These are phyloP conservation scores for Verticillium nubilum DNA, from an alignment of 2,329 filamentous ascomycete genomes.

Conservation along the genomic window DNA sequence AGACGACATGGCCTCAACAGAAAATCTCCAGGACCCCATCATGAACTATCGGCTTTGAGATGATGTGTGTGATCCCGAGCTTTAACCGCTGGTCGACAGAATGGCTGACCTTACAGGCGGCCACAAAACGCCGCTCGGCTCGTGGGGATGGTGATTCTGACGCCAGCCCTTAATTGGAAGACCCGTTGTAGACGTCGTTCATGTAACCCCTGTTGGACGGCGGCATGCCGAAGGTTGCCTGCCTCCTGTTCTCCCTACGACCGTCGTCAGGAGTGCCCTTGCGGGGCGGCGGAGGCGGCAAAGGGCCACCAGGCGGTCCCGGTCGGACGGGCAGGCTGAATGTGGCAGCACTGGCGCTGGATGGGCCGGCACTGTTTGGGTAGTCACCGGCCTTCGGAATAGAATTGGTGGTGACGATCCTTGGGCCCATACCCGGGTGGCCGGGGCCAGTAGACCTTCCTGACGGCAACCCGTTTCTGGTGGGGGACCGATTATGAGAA, in stretches of 20 bases:
- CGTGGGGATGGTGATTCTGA: neutral
- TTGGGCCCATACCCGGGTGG: constrained; percentile 48
- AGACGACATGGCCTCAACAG: too few species aligned
- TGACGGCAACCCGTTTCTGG: constrained; percentile 41
- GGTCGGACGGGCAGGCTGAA: constrained; percentile 62
- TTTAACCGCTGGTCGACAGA: neutral
- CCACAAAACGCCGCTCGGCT: neutral
- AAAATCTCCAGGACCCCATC: too few species aligned
- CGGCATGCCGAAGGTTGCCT: constrained; percentile 46
- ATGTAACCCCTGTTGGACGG: constrained; percentile 29
- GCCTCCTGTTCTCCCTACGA: constrained; percentile 46
- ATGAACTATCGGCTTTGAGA: too few species aligned
- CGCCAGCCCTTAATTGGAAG: neutral
- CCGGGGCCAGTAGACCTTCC: constrained; percentile 34
- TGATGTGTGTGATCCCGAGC: too few species aligned
- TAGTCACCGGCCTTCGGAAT: constrained; percentile 40
- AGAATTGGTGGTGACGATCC: constrained; percentile 46
- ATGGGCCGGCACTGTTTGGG: constrained; percentile 29
- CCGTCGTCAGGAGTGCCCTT: constrained; percentile 51
- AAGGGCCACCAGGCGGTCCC: constrained; percentile 51
- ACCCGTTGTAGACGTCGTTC: constrained; percentile 13
- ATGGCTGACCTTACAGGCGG: neutral
- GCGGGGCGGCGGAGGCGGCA: constrained; percentile 55
- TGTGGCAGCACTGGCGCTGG: constrained; percentile 41
- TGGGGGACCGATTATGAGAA: constrained; percentile 44